Evolutionary conservation across 176 grass and related monocot genomes (phyloP), one percentile per base, ranked within the genome.

Genomic region (Oryza meridionalis): DNA sequence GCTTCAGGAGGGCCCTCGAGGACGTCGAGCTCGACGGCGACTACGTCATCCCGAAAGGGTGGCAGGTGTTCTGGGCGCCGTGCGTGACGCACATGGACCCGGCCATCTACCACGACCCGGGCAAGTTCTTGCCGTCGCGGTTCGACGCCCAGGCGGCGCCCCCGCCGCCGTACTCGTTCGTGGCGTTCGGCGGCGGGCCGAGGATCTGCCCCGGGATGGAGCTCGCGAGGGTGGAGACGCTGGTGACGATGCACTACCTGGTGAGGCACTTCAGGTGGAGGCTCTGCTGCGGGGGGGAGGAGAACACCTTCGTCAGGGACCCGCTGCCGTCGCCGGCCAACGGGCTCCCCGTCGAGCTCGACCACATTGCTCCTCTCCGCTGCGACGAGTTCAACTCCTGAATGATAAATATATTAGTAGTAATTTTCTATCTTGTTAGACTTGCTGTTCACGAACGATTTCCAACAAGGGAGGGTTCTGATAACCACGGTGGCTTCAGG

Each of bases 211-310:
- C 79, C 0, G 86, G 80, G 37, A 80, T 70, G 9, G 86, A 88
- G 79, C 80, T 88, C 7, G 86, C 90, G 5, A 76, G 77, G 75
- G 81, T 88, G 24, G 86, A 92, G 73, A 92, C 86, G 69, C 58
- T 86, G 42, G 79, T 92, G 24, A 83, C 72, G 8, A 89, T 92
- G 90, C 70, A 88, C 24, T 81, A 86, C 67, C 32, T 88, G 2
- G 64, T 83, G 19, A 80, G 49, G 35, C 43, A 45, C 1, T 92
- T 88, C 79, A 79, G 72, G 55, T 89, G 90, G 90, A 76, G 35
- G 71, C 76, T 89, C 14, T 65, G 79, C 67, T 32, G 65, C 79
- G 53, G 53, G 17, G 19, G n/a, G 51, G 47, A 47, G 67, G 73
- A 82, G 12, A 11, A 90, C 63, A 86, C 73, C 4, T 88, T 91